Evolutionary conservation across 140 eudicot species (phyloP).

Genomic region (Ambrosia hybrid): DNA sequence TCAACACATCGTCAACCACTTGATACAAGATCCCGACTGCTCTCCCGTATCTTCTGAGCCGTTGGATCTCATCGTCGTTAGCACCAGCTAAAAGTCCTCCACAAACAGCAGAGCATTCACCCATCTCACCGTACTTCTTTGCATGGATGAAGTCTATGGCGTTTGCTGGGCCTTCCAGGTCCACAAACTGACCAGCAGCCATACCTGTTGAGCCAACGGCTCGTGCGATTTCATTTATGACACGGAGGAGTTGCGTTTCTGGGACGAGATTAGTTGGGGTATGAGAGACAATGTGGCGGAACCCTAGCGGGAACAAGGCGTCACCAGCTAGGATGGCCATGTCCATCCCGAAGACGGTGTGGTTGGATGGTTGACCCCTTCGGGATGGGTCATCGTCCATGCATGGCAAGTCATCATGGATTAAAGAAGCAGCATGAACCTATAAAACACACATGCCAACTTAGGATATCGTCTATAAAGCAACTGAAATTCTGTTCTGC

Average conservation of each 20-base stretch:
- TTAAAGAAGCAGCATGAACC: constrained; percentile 79
- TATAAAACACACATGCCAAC: constrained; percentile 14
- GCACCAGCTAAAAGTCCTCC: constrained; percentile 87
- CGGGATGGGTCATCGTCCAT: constrained; percentile 89
- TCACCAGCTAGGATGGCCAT: constrained; percentile 92
- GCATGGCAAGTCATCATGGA: constrained; percentile 91
- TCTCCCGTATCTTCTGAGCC: constrained; percentile 74
- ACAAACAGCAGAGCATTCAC: constrained; percentile 90
- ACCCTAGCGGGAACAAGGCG: constrained; percentile 90
- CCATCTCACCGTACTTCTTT: constrained; percentile 93
- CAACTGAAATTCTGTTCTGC: no score
- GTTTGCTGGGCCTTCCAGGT: constrained; percentile 79
- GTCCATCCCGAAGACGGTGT: constrained; percentile 78
- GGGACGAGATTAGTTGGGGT: constrained; percentile 72
- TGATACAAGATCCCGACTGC: constrained; percentile 88
- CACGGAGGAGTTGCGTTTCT: constrained; percentile 62
- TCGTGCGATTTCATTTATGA: constrained; percentile 84
- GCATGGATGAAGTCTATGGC: constrained; percentile 77
- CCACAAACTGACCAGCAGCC: constrained; percentile 95
- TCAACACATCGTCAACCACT: constrained; percentile 73
- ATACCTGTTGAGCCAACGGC: constrained; percentile 97
- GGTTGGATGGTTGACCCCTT: constrained; percentile 90
- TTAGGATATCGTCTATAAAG: constrained; percentile 2
- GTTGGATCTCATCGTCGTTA: constrained; percentile 64
- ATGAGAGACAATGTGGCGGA: constrained; percentile 85